Percentiles rank a stretch among this genome's conserved stretches.
These are phyloP conservation scores for Scenedesmus sp. DNA, from an alignment of 163 green algal genomes.

Conservation along the genomic window DNA sequence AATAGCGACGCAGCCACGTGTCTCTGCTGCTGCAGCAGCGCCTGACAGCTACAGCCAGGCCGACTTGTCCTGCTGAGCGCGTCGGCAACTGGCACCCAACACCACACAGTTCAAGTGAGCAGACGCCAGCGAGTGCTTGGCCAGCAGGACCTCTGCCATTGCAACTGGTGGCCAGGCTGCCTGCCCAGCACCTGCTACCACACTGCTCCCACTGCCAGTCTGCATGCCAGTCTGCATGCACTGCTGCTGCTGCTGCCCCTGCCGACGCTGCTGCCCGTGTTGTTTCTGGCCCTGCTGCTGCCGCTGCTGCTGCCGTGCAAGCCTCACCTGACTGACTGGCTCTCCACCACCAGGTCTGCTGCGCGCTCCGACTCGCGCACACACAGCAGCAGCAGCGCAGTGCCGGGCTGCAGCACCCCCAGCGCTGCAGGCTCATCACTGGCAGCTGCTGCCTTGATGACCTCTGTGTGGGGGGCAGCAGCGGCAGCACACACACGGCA, in stretches of 20 bases:
- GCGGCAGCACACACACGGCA: neutral
- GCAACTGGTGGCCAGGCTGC: neutral
- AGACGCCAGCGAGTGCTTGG: no score
- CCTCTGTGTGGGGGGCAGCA: neutral
- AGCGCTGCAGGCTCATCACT: neutral
- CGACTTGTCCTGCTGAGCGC: no score
- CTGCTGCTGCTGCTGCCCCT: neutral
- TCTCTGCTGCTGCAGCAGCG: neutral
- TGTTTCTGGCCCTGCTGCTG: neutral
- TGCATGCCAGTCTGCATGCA: no score
- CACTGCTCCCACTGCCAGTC: neutral
- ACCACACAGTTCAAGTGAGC: no score
- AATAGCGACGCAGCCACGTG: neutral
- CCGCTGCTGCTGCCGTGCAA: neutral
- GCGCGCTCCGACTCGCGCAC: constrained; percentile 27
- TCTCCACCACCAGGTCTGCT: constrained; percentile 55
- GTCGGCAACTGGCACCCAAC: no score
- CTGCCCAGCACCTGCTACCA: neutral
- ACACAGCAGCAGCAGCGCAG: constrained; percentile 56
- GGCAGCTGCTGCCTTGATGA: neutral
- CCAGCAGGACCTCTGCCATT: neutral
- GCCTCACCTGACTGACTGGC: constrained; percentile 40
- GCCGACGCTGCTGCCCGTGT: neutral
- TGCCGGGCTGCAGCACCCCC: constrained; percentile 12
- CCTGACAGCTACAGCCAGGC: neutral